Percentiles rank a stretch among this genome's conserved stretches.
Conservation (phyloP, 768 basidiomycete genomes). For the Chalciporus chontae region DNA sequence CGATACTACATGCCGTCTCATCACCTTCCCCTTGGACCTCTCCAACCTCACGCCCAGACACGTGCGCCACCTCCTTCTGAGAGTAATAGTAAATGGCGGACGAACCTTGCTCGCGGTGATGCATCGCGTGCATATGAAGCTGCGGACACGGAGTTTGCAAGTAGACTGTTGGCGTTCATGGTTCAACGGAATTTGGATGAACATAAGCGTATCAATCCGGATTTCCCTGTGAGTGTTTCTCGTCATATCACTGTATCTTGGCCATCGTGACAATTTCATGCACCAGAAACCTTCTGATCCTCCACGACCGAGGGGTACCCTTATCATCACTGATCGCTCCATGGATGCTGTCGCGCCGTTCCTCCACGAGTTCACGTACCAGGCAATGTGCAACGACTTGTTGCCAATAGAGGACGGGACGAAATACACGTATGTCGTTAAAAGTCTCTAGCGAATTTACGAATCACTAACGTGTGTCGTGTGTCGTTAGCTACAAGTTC, state of each 20-base stretch:
- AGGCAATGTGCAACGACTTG: constrained; percentile 97
- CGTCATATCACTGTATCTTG: background rate
- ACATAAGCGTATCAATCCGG: constrained; percentile 77
- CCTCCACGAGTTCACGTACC: constrained; percentile 97
- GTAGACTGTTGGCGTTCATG: constrained; percentile 80
- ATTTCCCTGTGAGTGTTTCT: constrained; percentile 69
- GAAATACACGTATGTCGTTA: constrained; percentile 73
- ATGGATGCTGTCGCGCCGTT: constrained; percentile 92
- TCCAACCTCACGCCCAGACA: constrained; percentile 63
- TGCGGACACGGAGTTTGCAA: constrained; percentile 71
- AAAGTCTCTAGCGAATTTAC: constrained; percentile 8
- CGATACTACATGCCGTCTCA: constrained; percentile 87
- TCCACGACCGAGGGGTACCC: constrained; percentile 67
- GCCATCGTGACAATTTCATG: background rate
- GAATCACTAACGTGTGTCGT: background rate
- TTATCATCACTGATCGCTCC: constrained; percentile 93
- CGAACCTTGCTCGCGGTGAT: constrained; percentile 72
- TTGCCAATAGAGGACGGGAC: constrained; percentile 83
- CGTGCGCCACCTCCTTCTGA: constrained; percentile 67
- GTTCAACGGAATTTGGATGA: constrained; percentile 85
- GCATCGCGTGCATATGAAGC: constrained; percentile 66
- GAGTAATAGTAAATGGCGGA: constrained; percentile 69
- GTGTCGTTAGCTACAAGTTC: constrained; percentile 77
- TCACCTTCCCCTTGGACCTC: constrained; percentile 80
- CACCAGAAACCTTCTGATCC: constrained; percentile 51